Evolutionary conservation across 805 yeast genomes (phyloP).

Genomic region (Cephaloascus fragrans): DNA sequence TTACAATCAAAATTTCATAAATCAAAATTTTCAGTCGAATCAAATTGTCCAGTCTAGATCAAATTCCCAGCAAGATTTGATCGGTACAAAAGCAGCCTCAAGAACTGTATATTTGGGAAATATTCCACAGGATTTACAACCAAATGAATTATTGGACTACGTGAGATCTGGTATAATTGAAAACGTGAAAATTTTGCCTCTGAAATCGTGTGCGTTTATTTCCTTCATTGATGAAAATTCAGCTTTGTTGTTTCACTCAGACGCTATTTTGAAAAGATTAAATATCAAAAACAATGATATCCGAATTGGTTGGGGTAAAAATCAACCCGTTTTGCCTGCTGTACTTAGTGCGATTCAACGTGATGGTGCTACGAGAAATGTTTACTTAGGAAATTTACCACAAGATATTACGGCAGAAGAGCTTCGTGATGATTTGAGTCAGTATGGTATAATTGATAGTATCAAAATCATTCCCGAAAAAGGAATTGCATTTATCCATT

Average conservation of each 20-base stretch:
- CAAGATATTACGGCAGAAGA: constrained; percentile 59
- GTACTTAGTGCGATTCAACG: constrained; percentile 69
- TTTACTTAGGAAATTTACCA: constrained; percentile 74
- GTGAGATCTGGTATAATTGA: constrained; percentile 89
- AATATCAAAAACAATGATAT: constrained; percentile 74
- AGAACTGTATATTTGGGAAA: constrained; percentile 89
- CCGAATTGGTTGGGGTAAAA: constrained; percentile 90
- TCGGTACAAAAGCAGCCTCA: constrained; percentile 42
- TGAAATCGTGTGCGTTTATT: constrained; percentile 82
- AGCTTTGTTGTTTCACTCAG: constrained; percentile 87
- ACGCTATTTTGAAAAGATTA: constrained; percentile 77
- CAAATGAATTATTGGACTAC: constrained; percentile 78
- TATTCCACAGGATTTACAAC: constrained; percentile 70
- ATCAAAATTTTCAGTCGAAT: too few relatives aligned
- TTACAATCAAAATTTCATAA: too few relatives aligned
- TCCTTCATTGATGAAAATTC: constrained; percentile 84
- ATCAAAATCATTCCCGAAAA: constrained; percentile 71
- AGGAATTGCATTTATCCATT: constrained; percentile 87
- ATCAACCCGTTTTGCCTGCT: constrained; percentile 62
- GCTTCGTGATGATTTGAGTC: constrained; percentile 52
- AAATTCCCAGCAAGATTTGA: background rate
- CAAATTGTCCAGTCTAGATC: too few relatives aligned
- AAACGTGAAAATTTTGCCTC: constrained; percentile 65
- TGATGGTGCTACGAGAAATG: constrained; percentile 91
- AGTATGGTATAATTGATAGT: constrained; percentile 79